Conservation (phyloP, 2,329 filamentous ascomycete species). For the Exophiala viscosa region DNA sequence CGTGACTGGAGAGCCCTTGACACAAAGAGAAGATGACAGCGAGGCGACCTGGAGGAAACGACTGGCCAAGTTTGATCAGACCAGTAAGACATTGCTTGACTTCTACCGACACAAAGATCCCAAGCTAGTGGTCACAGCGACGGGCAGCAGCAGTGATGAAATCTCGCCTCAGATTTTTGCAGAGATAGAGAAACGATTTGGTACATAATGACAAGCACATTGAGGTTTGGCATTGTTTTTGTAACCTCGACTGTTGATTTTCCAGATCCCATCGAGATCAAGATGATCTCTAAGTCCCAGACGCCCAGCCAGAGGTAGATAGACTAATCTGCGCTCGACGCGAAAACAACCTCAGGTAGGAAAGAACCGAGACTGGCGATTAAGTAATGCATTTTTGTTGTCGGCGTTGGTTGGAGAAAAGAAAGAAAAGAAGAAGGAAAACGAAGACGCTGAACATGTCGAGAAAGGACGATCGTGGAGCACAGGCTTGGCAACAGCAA, state of each 20-base stretch:
- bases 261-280: conserved; percentile 31
- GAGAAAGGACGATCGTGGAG: not conserved
- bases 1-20: conserved; percentile 79
- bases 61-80: conserved; percentile 80
- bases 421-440: conserved; percentile 8
- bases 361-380: conserved; percentile 24
- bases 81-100: conserved; percentile 76
- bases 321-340: conserved; percentile 24
- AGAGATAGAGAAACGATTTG: conserved; percentile 78
- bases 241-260: conserved; percentile 31
- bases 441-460: not conserved
- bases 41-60: conserved; percentile 80
- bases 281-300: conserved; percentile 29
- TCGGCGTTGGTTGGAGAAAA: conserved; percentile 21
- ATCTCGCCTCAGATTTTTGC: conserved; percentile 84
- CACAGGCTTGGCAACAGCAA: conserved; percentile 9
- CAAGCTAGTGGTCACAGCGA: conserved; percentile 79
- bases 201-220: conserved; percentile 18
- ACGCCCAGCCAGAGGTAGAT: conserved; percentile 30
- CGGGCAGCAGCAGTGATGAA: conserved; percentile 88
- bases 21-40: conserved; percentile 79
- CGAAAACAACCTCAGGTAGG: conserved; percentile 27
- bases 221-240: conserved; percentile 5
- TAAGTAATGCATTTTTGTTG: conserved; percentile 26
- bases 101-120: conserved; percentile 70